phyloP scores from a whole-genome alignment of 108 stramenopile species.

The Cyclotella atomus region DNA sequence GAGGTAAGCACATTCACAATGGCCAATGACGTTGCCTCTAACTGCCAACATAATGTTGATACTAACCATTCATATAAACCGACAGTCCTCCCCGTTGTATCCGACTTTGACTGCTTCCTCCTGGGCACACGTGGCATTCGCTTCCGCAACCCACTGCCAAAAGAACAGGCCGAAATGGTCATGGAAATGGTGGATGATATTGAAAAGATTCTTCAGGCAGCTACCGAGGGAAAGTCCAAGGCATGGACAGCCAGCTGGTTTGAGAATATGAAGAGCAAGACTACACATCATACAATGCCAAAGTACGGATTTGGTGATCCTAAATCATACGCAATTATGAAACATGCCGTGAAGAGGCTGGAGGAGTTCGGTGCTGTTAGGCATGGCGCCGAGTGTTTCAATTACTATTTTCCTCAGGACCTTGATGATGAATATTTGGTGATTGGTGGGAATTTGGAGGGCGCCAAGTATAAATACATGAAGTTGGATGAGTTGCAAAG shows the following conservation, averaged over 20 bases:
- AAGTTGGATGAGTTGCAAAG: constrained; percentile 59
- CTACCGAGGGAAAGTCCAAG: constrained; percentile 28
- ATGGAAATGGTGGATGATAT: constrained; percentile 65
- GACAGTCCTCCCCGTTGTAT: constrained; percentile 19
- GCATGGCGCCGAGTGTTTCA: constrained; percentile 79
- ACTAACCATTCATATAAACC: not conserved
- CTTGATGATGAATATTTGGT: constrained; percentile 67
- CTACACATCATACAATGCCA: constrained; percentile 44
- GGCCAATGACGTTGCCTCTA: no score
- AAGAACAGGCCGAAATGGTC: constrained; percentile 63
- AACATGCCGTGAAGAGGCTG: constrained; percentile 59
- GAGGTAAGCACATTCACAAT: no score
- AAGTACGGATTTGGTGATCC: constrained; percentile 80
- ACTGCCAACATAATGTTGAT: not conserved
- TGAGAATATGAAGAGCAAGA: constrained; percentile 59
- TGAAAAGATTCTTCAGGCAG: constrained; percentile 55
- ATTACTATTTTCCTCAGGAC: constrained; percentile 81
- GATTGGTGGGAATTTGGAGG: constrained; percentile 53
- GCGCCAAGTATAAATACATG: constrained; percentile 60
- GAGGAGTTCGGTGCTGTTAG: constrained; percentile 70
- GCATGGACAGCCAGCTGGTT: constrained; percentile 75
- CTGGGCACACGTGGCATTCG: constrained; percentile 61
- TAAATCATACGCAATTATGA: constrained; percentile 74
- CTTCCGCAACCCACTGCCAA: constrained; percentile 61
- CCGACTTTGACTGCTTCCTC: constrained; percentile 78